phyloP scores from a whole-genome alignment of 345 rosid genomes.

The Luvunga scandens region DNA sequence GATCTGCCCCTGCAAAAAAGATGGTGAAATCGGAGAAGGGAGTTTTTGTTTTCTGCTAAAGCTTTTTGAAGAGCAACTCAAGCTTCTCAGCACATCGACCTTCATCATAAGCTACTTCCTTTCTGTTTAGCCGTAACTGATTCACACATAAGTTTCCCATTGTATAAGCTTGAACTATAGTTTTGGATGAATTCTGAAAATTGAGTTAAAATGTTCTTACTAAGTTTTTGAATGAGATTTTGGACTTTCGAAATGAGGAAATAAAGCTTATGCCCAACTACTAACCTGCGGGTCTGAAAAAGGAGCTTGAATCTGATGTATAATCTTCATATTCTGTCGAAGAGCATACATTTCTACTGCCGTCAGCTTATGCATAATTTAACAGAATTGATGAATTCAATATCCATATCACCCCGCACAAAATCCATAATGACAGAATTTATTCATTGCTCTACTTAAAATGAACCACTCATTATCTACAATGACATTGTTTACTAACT shows the following conservation, averaged over 20 bases:
- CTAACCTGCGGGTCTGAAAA: no score
- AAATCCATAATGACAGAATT: background rate
- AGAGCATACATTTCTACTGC: no score
- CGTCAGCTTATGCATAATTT: background rate
- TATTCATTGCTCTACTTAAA: background rate
- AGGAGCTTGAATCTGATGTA: background rate
- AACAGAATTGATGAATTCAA: background rate
- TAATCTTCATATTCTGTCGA: no score
- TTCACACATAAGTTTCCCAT: no score
- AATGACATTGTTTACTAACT: no score
- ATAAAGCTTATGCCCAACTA: background rate
- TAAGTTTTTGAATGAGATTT: background rate
- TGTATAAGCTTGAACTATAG: no score
- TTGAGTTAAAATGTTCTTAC: no score
- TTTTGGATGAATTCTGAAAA: background rate
- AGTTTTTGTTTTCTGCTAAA: constrained; percentile 62
- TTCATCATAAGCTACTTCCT: background rate
- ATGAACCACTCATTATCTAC: no score
- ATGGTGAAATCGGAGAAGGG: constrained; percentile 72
- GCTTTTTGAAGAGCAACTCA: background rate
- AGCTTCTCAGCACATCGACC: background rate
- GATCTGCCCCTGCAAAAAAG: constrained; percentile 55
- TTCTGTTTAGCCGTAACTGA: no score
- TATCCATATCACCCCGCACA: background rate
- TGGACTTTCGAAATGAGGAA: background rate